Base-by-base conservation (phyloP, 768 basidiomycete species). In the Mycena sanguinolenta region DNA sequence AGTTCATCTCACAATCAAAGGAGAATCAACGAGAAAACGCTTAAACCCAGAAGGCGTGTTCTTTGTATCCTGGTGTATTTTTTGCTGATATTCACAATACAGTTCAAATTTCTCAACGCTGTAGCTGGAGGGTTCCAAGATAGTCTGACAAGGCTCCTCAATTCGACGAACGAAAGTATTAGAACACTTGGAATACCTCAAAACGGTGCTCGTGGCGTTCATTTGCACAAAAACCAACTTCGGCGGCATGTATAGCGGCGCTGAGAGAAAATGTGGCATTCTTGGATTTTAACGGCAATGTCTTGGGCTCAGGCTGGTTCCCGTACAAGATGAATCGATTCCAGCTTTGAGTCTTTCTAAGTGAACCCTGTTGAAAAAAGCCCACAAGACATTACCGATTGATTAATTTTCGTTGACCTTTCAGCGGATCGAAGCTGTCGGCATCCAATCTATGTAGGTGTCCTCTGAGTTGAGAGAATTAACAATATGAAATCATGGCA, bases 41-140 rank as follows among this genome's bases (percentile, higher is more conserved):
- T 81, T 82, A 77, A 97, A 97, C 1, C 87, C 84, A 4, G 71
- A 69, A 38, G 85, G 83, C 1, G 81, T 83, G 34, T 86, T 89
- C 3, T 85, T 80, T 1, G 78, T 72, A 53, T 98, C 96, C 49
- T 89, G 82, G 77, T 99, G 97, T 27, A 98, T 90, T 8, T 89
- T 84, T 34, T 78, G 79, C 78, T 96, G 97, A 79, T 99, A 99
- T 67, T 86, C 85, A 75, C 87, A 79, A 76, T 87, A 98, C 21
- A 99, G 85, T 8, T 81, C 83, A 77, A 89, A 97, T 77, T 97
- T 97, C 82, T 98, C 96, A 3, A 85, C 76, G 0, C 91, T 92
- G 76, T 84, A 96, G 17, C 89, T 88, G 2, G 96, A 89, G 6
- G 90, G 91, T 75, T 96, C 95, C 9, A 98, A 81, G 2, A 83